Base-by-base conservation (phyloP, 805 yeast genomes). In the Wickerhamomyces queroliae region DNA sequence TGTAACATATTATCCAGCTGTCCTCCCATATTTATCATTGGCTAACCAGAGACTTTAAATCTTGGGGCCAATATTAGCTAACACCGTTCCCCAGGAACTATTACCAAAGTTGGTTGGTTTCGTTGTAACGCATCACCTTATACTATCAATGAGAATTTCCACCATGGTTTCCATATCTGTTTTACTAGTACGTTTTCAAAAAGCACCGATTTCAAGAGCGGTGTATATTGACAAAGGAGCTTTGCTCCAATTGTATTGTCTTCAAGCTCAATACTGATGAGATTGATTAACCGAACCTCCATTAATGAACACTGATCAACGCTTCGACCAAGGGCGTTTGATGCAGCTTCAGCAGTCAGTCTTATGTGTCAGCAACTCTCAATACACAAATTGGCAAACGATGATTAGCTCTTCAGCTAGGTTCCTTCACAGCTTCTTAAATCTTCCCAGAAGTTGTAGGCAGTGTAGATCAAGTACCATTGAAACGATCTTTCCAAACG, bases 51-150 rank as follows among this genome's bases (percentile, higher is more conserved):
- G 7, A 55, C 52, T 43, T 65, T 65, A 49, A 69, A 53, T 36
- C 71, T 53, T 1, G 74, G 71, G 25, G 73, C 72, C 19, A 59
- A 48, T 26, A 63, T 62, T 24, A 69, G 50, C 4, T 74, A 74
- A 43, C 65, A 62, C 48, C 69, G 75, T 16, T 74, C 74, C 40
- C 70, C 75, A 33, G 74, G 74, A 35, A 69, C 67, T 43, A 69
- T 56, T 28, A 69, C 52, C 16, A 67, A 73, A 15, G 61, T 38
- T 5, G 74, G 74, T 45, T 65, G 62, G 48, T 47, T 2, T 50
- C 61, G n/a, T 52, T 59, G 44, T 51, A 59, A 12, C 49, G 45
- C 36, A 52, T 53, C 13, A 56, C 62, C n/a, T 48, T 50, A 11
- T 38, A 44, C 43, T 69, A 55, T 33, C 71, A 54, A 18, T 55